Base-by-base conservation (phyloP, 345 rosid species). In the Citropsis articulata region DNA sequence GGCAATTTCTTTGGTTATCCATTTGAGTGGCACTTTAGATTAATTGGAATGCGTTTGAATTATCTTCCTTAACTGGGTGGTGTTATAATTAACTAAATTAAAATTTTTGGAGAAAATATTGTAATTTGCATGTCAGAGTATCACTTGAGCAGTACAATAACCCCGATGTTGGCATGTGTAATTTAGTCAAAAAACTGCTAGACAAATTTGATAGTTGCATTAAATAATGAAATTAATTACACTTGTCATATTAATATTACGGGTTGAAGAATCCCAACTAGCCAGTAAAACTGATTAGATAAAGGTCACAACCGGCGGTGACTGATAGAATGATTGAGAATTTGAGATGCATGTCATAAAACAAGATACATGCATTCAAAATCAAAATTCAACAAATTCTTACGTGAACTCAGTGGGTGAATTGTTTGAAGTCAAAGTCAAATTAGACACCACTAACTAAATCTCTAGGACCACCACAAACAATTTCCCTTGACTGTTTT, bases 331-430 rank as follows among this genome's bases (percentile, higher is more conserved):
- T 25, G 33, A 69, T 48, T n/a, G n/a, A n/a, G n/a, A n/a, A 28
- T 28, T 2, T 70, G 60, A 27, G 69, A 40, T 40, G 69, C 19
- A 9, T 27, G 69, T 9, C 27, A 19, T 18, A 73, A 40, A 40
- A 9, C 28, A 40, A 73, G 57, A 62, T 73, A 40, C 40, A 40
- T 5, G 57, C 69, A 71, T 30, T 71, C 74, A 66, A 66, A 45
- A 14, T 65, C 25, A 31, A 19, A 65, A 40, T 66, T 66, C 42
- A 38, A 38, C 27, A 25, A 2, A 38, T 61, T 38, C 68, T 38
- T 25, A 60, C 24, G 6, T 56, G 35, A 33, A 16, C 25, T 42
- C 55, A 5, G 33, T 24, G 72, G 33, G 45, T 50, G 62, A 53
- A 71, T 30, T 28, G 10, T 19, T 7, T 33, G 25, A 19, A 35